phyloP scores from a whole-genome alignment of 1,284 basidiomycete genomes.

The Puccinia sorghi region DNA sequence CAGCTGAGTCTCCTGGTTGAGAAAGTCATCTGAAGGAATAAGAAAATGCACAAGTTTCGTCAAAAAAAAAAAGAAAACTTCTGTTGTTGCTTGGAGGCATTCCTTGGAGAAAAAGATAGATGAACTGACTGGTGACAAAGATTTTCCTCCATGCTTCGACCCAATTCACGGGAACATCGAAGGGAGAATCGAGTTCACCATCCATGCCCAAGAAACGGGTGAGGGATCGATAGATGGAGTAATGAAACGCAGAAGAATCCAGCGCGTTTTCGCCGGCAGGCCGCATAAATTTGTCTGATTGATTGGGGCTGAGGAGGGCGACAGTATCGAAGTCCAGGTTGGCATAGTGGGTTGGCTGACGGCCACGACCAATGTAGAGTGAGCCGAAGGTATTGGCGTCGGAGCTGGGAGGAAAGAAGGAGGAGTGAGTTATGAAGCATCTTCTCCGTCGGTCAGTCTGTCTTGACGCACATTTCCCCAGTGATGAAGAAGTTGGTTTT shows the following conservation, averaged over 20 bases:
- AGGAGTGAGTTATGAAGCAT: background rate
- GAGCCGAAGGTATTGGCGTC: slow-evolving; percentile 86
- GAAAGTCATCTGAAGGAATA: slow-evolving; percentile 67
- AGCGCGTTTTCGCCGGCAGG: slow-evolving; percentile 66
- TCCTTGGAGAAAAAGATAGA: background rate
- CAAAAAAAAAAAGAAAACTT: too few species aligned
- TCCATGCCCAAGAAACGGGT: slow-evolving; percentile 87
- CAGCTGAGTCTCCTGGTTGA: slow-evolving; percentile 68
- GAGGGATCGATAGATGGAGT: slow-evolving; percentile 81
- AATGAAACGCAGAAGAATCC: slow-evolving; percentile 82
- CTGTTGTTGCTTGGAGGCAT: background rate
- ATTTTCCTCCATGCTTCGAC: slow-evolving; percentile 83
- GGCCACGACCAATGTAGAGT: slow-evolving; percentile 81
- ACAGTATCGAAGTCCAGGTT: slow-evolving; percentile 67
- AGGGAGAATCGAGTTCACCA: slow-evolving; percentile 81
- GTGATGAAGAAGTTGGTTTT: slow-evolving; percentile 53
- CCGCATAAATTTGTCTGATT: slow-evolving; percentile 73
- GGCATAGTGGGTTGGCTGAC: slow-evolving; percentile 69
- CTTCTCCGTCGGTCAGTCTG: background rate
- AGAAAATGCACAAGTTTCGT: background rate
- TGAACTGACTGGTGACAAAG: slow-evolving; percentile 66
- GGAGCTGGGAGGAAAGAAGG: slow-evolving; percentile 61
- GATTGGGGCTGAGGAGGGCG: slow-evolving; percentile 64
- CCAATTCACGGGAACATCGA: slow-evolving; percentile 77
- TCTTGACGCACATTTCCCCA: slow-evolving; percentile 52